phyloP scores from a whole-genome alignment of 2,329 filamentous ascomycete species.

The Cladosporium sp. region DNA sequence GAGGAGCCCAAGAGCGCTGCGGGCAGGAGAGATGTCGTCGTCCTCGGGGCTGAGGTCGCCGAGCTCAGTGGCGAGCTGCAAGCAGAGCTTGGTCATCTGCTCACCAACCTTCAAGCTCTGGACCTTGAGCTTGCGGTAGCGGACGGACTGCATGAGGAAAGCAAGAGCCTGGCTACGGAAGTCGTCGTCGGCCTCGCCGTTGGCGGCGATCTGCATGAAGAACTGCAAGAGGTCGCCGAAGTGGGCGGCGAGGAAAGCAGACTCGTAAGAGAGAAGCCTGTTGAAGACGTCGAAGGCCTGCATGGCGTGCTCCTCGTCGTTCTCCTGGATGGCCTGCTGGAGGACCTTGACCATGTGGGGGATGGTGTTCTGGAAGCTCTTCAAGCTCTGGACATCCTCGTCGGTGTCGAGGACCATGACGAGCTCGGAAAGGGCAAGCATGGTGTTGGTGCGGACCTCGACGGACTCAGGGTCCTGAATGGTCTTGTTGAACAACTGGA shows the following conservation, averaged over 20 bases:
- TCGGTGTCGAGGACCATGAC: conserved; percentile 85
- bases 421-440: conserved; percentile 82
- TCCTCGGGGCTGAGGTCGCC: conserved; percentile 68
- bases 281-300: conserved; percentile 96
- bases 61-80: conserved; percentile 87
- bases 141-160: conserved; percentile 88
- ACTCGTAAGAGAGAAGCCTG: conserved; percentile 85
- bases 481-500: conserved; percentile 77
- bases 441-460: conserved; percentile 91
- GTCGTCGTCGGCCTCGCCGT: conserved; percentile 75
- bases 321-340: conserved; percentile 71
- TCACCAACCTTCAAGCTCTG: conserved; percentile 85
- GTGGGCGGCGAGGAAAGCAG: conserved; percentile 74
- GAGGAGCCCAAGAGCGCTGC: conserved; percentile 79
- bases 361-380: conserved; percentile 72
- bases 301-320: conserved; percentile 78
- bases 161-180: conserved; percentile 84
- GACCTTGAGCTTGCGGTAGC: conserved; percentile 92
- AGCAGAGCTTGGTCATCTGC: conserved; percentile 78
- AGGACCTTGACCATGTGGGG: conserved; percentile 86
- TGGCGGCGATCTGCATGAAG: conserved; percentile 82
- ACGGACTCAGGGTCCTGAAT: conserved; percentile 87
- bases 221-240: conserved; percentile 88
- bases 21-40: conserved; percentile 79
- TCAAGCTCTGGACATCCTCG: conserved; percentile 70